phyloP scores from a whole-genome alignment of 345 rosid species.

The Salix exigua region DNA sequence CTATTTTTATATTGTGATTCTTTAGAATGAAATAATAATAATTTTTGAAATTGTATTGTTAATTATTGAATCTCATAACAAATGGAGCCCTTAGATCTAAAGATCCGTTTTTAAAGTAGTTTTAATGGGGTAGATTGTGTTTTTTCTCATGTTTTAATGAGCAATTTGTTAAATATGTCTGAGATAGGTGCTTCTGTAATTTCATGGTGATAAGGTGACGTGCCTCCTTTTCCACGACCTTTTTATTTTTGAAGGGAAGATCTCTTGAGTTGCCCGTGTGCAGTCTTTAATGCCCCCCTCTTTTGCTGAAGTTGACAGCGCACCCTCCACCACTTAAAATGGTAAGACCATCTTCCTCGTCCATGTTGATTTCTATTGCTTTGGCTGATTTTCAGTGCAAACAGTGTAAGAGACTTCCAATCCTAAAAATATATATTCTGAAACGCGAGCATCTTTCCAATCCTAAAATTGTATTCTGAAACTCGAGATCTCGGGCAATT shows the following conservation, averaged over 20 bases:
- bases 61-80: background rate
- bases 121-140: background rate
- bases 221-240: background rate
- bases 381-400: slow-evolving; percentile 12
- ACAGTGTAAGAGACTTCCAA: slow-evolving; percentile 1
- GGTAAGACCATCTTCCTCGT: slow-evolving; percentile 34
- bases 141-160: background rate
- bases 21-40: no score
- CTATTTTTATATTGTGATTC: background rate
- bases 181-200: no score
- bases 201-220: background rate
- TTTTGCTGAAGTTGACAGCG: background rate
- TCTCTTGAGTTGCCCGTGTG: background rate
- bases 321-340: background rate
- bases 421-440: no score
- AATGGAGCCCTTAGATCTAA: background rate
- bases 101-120: background rate
- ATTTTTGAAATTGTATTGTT: background rate
- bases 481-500: background rate
- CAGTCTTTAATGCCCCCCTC: slow-evolving; percentile 11
- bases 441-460: no score
- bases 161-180: no score
- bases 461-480: background rate
- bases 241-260: background rate
- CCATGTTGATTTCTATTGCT: slow-evolving; percentile 15